Evolutionary conservation across 164 flowering plant genomes (phyloP), one percentile per base, ranked within the genome.

Genomic region (Vitis rupestris): DNA sequence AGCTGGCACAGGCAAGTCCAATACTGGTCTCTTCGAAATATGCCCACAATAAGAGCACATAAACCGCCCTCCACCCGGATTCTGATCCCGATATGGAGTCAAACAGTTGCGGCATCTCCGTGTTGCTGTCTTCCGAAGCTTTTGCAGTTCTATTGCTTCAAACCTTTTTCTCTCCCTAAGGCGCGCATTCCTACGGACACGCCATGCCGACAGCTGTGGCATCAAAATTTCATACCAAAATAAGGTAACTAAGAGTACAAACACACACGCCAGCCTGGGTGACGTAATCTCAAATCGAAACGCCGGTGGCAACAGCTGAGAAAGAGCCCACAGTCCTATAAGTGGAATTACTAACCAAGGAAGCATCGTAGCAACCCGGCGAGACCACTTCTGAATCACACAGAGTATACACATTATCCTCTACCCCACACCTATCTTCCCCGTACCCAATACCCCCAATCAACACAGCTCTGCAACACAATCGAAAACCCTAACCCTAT

Each of bases 1-100:
- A 11, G 83, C 79, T 3, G 87, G 82, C 3, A 85, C 85, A 31
- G 95, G 93, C 79, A 94, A 80, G 69, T 94, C 99, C 64, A 94
- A 65, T 63, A 91, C 97, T 0, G 99, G 99, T 55, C 99, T 80
- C 78, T 87, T 92, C 0, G 99, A 94, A 10, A 92, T 74, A 75
- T 94, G 99, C 52, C 99, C 99, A 82, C 99, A 94, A 75, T 90
- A 92, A 0, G 97, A 86, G 72, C 99, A 94, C 99, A 92, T 92
- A 74, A 89, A 94, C 74, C 81, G 73, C n/a, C 97, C 97, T 50
- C 97, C 95, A 69, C 90, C 91, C 0, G 98, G 97, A 64, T 94
- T 94, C 83, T 94, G 98, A 69, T 94, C 98, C 72, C 85, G 70
- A 64, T 94, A 94, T 0, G 98, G 86, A 3, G 88, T 89, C 82